phyloP scores from a whole-genome alignment of 805 yeast species.

The Debaryomyces maramus region DNA sequence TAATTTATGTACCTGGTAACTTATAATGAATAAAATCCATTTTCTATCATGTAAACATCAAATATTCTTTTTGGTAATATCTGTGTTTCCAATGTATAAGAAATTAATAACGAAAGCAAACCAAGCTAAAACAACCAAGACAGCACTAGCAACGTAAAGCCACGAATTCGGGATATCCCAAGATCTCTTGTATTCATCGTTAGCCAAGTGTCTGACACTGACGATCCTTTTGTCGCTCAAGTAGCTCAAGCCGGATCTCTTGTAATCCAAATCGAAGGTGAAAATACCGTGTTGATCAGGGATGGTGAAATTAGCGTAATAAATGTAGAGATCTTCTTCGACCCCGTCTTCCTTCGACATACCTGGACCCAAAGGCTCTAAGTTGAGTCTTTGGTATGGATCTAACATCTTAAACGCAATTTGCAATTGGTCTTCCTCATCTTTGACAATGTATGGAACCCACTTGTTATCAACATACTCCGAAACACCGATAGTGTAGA shows the following conservation, averaged over 20 bases:
- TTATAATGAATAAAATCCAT: too few relatives aligned
- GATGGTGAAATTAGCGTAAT: conserved; percentile 57
- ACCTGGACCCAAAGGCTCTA: conserved; percentile 46
- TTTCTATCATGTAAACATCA: conserved; percentile 6
- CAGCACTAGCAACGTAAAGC: conserved; percentile 79
- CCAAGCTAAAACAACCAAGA: conserved; percentile 74
- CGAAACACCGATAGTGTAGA: conserved; percentile 52
- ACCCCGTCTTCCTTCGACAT: conserved; percentile 32
- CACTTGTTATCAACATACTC: conserved; percentile 53
- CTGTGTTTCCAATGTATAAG: conserved; percentile 40
- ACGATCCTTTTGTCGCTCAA: conserved; percentile 66
- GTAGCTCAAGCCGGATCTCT: conserved; percentile 72
- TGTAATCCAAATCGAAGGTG: conserved; percentile 77
- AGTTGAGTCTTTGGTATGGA: conserved; percentile 84
- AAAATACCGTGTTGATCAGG: conserved; percentile 99
- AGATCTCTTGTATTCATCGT: conserved; percentile 90
- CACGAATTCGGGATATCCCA: conserved; percentile 93
- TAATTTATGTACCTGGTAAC: background rate
- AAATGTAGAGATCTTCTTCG: conserved; percentile 48
- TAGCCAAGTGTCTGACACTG: conserved; percentile 90
- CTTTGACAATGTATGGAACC: conserved; percentile 56
- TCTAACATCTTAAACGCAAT: conserved; percentile 87
- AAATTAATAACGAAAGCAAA: conserved; percentile 69
- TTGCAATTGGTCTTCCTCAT: conserved; percentile 61
- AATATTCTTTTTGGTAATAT: conserved; percentile 27